phyloP scores from a whole-genome alignment of 768 basidiomycete species.

The Mycena galopus region DNA sequence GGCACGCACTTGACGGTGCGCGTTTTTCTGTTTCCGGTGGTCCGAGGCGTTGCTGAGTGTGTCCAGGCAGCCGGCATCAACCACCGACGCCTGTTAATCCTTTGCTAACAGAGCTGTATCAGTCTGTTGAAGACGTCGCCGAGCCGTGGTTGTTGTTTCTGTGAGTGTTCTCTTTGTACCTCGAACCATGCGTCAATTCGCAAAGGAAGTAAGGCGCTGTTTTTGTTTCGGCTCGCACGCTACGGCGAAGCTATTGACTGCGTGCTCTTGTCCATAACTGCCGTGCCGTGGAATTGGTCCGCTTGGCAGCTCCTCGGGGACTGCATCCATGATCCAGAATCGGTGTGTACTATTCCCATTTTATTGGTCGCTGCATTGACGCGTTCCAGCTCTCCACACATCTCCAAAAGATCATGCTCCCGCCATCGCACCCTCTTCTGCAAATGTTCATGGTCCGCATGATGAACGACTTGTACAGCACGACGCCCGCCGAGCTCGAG shows the following conservation, averaged over 20 bases:
- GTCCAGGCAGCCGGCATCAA: conserved; percentile 61
- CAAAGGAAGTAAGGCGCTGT: conserved; percentile 68
- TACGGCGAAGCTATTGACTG: conserved; percentile 74
- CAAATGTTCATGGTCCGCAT: conserved; percentile 79
- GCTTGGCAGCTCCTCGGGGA: conserved; percentile 72
- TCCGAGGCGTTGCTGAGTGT: background rate
- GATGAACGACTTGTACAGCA: conserved; percentile 75
- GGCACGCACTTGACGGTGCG: conserved; percentile 70
- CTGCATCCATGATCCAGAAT: conserved; percentile 69
- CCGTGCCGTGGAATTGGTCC: conserved; percentile 82
- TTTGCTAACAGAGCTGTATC: conserved; percentile 59
- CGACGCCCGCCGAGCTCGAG: conserved; percentile 70
- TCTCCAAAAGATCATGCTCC: conserved; percentile 60
- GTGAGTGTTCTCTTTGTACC: conserved; percentile 52
- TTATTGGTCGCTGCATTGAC: background rate
- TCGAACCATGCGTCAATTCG: background rate
- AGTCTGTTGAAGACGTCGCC: conserved; percentile 55
- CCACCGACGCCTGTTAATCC: conserved; percentile 64
- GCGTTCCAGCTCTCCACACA: conserved; percentile 37
- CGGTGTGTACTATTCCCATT: conserved; percentile 54
- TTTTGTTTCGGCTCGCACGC: conserved; percentile 70
- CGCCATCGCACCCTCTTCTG: conserved; percentile 66
- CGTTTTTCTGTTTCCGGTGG: conserved; percentile 11
- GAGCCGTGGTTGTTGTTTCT: conserved; percentile 79
- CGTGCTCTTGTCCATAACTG: conserved; percentile 65